Conservation (phyloP, 225 moss, liverwort and hornwort species). For the Lunularia cruciata region DNA sequence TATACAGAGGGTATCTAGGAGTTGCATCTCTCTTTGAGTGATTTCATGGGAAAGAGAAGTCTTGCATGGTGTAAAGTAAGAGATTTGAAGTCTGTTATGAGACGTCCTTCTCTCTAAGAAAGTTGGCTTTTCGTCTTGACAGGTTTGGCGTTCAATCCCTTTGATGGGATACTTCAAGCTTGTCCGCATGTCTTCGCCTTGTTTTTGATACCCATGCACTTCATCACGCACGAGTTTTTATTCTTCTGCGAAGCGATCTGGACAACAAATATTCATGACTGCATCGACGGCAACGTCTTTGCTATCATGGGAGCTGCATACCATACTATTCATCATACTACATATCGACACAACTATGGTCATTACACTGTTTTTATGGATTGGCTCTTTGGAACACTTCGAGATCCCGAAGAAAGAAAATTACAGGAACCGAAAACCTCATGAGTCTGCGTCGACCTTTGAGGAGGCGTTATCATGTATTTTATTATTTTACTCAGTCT, state of each 20-base stretch:
- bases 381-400: constrained; percentile 91
- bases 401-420: constrained; percentile 65
- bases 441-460: constrained; percentile 22
- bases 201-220: constrained; percentile 81
- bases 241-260: constrained; percentile 87
- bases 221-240: constrained; percentile 71
- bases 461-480: constrained; percentile 5
- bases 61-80: too few relatives aligned
- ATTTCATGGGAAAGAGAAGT: too few relatives aligned
- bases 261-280: constrained; percentile 97
- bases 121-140: neutral
- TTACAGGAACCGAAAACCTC: constrained; percentile 39
- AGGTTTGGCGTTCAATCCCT: constrained; percentile 95
- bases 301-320: constrained; percentile 99
- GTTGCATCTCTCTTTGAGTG: too few relatives aligned
- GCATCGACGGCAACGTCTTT: constrained; percentile 85
- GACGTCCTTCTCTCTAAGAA: neutral
- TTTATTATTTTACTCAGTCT: constrained; percentile 9
- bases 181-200: constrained; percentile 79
- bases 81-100: too few relatives aligned
- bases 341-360: constrained; percentile 94
- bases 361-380: constrained; percentile 90
- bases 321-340: constrained; percentile 95
- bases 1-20: too few relatives aligned
- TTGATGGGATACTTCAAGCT: constrained; percentile 89